Conservation (phyloP, 331 rosid species). For the Prunus yedoensis region DNA sequence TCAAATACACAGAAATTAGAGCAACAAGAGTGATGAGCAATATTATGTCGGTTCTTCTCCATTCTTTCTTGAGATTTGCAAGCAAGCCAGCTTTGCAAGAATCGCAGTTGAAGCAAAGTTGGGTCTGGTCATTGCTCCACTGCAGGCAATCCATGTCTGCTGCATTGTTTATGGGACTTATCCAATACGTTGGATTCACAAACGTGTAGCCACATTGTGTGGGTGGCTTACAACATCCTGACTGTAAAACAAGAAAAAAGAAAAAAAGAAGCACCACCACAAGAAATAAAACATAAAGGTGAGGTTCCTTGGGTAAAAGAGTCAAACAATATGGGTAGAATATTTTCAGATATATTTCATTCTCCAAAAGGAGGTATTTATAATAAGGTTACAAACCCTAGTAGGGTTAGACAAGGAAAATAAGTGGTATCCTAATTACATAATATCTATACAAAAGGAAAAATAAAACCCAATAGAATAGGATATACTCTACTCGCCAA, state of each 20-base stretch:
- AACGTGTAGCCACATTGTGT: conserved; percentile 83
- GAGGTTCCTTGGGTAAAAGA: conserved; percentile 4
- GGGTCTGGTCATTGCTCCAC: conserved; percentile 94
- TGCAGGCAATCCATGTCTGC: conserved; percentile 87
- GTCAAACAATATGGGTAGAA: no score
- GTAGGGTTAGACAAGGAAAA: no score
- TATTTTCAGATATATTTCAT: no score
- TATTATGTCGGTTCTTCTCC: conserved; percentile 68
- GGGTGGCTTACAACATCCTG: conserved; percentile 98
- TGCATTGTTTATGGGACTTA: conserved; percentile 73
- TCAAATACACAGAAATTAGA: conserved; percentile 47
- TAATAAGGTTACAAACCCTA: no score
- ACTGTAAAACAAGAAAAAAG: conserved; percentile 32
- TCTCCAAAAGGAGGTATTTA: no score
- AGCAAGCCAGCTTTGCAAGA: conserved; percentile 93
- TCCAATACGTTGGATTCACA: conserved; percentile 96
- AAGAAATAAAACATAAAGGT: conserved; percentile 11
- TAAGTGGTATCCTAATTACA: no score
- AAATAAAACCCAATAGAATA: no score
- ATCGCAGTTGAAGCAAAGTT: conserved; percentile 79
- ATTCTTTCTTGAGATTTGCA: conserved; percentile 69
- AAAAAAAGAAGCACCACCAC: background rate
- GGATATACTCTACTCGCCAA: no score
- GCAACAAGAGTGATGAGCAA: conserved; percentile 62
- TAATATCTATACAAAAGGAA: no score